Evolutionary conservation across 257 asterid genomes (phyloP).

Genomic region (Marsdenia floribunda): DNA sequence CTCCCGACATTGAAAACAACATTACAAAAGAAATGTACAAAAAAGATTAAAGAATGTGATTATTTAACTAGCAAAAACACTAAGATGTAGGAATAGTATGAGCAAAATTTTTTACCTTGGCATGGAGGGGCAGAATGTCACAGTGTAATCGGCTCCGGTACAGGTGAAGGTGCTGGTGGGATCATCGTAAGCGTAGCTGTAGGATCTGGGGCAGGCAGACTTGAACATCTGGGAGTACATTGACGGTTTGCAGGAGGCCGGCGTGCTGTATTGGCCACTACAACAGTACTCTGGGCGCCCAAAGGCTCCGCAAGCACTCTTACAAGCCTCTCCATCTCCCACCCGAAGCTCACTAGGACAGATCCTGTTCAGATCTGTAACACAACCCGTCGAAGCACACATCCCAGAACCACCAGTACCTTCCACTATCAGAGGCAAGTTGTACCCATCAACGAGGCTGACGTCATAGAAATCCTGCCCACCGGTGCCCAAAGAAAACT

Average conservation of each 20-base stretch:
- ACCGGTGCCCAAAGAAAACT: constrained; percentile 71
- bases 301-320: constrained; percentile 93
- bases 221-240: constrained; percentile 79
- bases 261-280: constrained; percentile 82
- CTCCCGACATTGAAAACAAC: background rate
- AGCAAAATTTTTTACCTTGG: constrained; percentile 47
- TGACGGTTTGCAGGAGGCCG: constrained; percentile 76
- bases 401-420: constrained; percentile 78
- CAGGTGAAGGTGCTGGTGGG: constrained; percentile 96
- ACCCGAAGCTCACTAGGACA: constrained; percentile 82
- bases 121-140: constrained; percentile 83
- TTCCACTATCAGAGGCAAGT: constrained; percentile 71
- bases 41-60: background rate
- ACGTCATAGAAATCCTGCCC: constrained; percentile 82
- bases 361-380: constrained; percentile 79
- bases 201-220: constrained; percentile 76
- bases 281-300: constrained; percentile 80
- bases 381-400: constrained; percentile 96
- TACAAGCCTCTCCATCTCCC: constrained; percentile 65
- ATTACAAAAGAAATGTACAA: background rate
- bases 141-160: constrained; percentile 74
- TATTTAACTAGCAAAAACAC: background rate
- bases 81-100: background rate
- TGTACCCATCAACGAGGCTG: constrained; percentile 94
- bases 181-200: constrained; percentile 94